Conservation (phyloP, 2,329 filamentous ascomycete species). For the Hypomyces rosellus region DNA sequence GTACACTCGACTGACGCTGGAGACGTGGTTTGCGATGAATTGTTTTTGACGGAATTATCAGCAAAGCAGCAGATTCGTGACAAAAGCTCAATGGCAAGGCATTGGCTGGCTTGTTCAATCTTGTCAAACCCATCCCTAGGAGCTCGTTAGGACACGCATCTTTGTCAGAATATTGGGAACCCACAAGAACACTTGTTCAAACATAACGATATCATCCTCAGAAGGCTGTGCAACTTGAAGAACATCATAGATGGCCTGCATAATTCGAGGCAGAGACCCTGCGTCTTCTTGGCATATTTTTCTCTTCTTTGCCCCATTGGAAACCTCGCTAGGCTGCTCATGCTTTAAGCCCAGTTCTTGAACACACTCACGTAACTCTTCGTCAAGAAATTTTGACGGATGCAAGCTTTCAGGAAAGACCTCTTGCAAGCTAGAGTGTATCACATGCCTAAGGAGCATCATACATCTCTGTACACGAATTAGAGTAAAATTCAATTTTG, state of each 20-base stretch:
- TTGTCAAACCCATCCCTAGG: slow-evolving; percentile 34
- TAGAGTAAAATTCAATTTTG: slow-evolving; percentile 11
- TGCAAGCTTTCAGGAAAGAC: slow-evolving; percentile 18
- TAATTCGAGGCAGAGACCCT: slow-evolving; percentile 17
- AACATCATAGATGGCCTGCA: slow-evolving; percentile 21
- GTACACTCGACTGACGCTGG: slow-evolving; percentile 14
- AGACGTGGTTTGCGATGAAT: not conserved
- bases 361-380: slow-evolving; percentile 22
- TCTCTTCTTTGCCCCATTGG: slow-evolving; percentile 22
- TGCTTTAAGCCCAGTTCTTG: slow-evolving; percentile 25
- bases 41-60: slow-evolving; percentile 2
- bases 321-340: slow-evolving; percentile 8
- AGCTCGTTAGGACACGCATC: slow-evolving; percentile 14
- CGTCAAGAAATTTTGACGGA: slow-evolving; percentile 24
- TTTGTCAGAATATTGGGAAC: slow-evolving; percentile 20
- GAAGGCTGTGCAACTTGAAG: slow-evolving; percentile 21
- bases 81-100: slow-evolving; percentile 47
- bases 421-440: slow-evolving; percentile 15
- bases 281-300: slow-evolving; percentile 19
- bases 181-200: slow-evolving; percentile 41
- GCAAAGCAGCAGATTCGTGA: slow-evolving; percentile 39
- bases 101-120: slow-evolving; percentile 44
- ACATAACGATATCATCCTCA: slow-evolving; percentile 20
- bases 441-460: slow-evolving; percentile 22
- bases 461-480: slow-evolving; percentile 23